phyloP scores from a whole-genome alignment of 1,139 yeast species.

The Lodderomyces orthopsilosis region DNA sequence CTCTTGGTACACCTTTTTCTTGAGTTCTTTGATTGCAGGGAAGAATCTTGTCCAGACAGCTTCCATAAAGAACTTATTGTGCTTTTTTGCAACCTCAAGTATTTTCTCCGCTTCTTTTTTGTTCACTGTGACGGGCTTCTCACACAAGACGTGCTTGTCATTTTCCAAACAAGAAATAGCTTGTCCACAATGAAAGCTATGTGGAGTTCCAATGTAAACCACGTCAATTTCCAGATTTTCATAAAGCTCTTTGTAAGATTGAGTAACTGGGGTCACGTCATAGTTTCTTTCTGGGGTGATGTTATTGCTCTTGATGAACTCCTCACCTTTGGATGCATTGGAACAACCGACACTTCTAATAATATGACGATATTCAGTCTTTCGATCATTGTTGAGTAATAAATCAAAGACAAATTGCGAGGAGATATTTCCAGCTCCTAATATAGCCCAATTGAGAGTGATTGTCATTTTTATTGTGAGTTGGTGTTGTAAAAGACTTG shows the following conservation, averaged over 20 bases:
- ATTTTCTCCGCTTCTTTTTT: constrained; percentile 44
- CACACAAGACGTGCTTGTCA: constrained; percentile 57
- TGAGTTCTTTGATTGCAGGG: constrained; percentile 45
- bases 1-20: constrained; percentile 41
- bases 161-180: constrained; percentile 48
- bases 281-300: constrained; percentile 18
- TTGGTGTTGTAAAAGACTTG: neutral
- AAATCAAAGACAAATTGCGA: constrained; percentile 39
- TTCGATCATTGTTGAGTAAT: constrained; percentile 24
- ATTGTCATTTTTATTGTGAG: constrained; percentile 14
- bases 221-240: constrained; percentile 46
- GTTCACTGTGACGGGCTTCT: constrained; percentile 60
- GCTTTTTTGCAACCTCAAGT: constrained; percentile 42
- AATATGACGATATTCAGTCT: constrained; percentile 23
- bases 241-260: constrained; percentile 36
- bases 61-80: constrained; percentile 55
- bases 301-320: constrained; percentile 20
- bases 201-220: constrained; percentile 61
- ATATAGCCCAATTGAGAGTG: constrained; percentile 38
- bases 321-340: constrained; percentile 23
- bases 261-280: constrained; percentile 20
- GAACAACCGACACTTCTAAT: constrained; percentile 35
- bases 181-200: constrained; percentile 51
- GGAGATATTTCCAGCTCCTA: constrained; percentile 48
- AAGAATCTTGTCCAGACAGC: constrained; percentile 67